Conservation (phyloP, 305 asterid genomes). For the Ilex paraguariensis region DNA sequence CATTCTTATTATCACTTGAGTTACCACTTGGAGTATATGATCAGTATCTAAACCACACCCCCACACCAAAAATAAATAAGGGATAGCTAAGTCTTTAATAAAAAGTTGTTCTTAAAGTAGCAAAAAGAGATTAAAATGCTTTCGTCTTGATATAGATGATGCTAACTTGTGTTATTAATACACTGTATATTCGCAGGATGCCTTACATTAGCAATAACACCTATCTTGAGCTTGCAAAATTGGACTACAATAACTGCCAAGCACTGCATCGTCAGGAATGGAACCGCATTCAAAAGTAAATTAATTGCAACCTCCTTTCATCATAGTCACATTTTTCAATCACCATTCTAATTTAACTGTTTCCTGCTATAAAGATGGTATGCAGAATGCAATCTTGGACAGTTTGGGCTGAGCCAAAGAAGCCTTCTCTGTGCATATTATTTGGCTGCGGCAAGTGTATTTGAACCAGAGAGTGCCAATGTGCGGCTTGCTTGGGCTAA, state of each 20-base stretch:
- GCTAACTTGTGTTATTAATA: too few relatives aligned
- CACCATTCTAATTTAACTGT: not conserved
- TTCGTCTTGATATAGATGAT: too few relatives aligned
- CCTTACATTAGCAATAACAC: slow-evolving; percentile 22
- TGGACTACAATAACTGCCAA: slow-evolving; percentile 34
- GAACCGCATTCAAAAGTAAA: slow-evolving; percentile 8
- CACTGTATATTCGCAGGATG: slow-evolving; percentile 16
- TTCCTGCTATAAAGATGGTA: slow-evolving; percentile 50
- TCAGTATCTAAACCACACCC: too few relatives aligned
- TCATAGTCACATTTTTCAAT: not conserved
- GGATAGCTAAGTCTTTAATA: too few relatives aligned
- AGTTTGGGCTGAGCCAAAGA: slow-evolving; percentile 40
- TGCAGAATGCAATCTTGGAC: slow-evolving; percentile 28
- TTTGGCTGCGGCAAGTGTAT: slow-evolving; percentile 50
- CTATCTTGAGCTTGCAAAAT: slow-evolving; percentile 29
- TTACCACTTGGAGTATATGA: too few relatives aligned
- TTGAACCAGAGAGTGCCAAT: slow-evolving; percentile 54
- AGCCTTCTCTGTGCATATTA: slow-evolving; percentile 35
- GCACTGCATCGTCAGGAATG: slow-evolving; percentile 34
- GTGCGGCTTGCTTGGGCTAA: slow-evolving; percentile 77
- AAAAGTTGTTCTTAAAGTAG: too few relatives aligned
- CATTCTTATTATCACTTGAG: too few relatives aligned
- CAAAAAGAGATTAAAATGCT: too few relatives aligned
- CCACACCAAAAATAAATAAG: too few relatives aligned
- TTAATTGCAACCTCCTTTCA: not conserved